Base-by-base conservation (phyloP, 2,329 filamentous ascomycete genomes). In the Remersonia thermophila region DNA sequence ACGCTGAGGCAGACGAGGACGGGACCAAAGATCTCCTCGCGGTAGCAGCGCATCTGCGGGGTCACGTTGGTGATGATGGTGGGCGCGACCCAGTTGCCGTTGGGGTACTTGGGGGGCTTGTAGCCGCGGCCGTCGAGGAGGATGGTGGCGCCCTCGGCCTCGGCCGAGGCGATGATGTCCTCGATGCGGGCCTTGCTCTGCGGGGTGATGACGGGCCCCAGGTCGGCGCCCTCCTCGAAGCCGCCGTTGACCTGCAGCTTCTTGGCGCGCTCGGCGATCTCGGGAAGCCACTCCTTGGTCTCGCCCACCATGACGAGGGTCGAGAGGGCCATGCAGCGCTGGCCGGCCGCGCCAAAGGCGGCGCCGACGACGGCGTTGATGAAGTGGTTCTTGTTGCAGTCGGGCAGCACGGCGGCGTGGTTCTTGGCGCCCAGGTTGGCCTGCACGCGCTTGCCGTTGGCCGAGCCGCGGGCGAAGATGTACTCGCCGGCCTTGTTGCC, bases 351-450 rank as follows among this genome's bases (percentile, higher is more conserved):
- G 46, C 83, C 83, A 48, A 91, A 91, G 15, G 84, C 83, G 25
- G 84, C 83, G 46, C 83, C 84, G 4, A 83, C 73, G 46, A 91
- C 83, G 30, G 81, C 80, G 62, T 89, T 91, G 51, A 91, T 64
- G 47, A 85, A 83, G 51, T 87, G 81, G 66, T 91, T 87, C 72
- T 86, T 89, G 67, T 91, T 87, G 66, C 78, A 82, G 65, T 91
- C 83, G 13, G 83, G 83, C 42, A 89, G 71, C 20, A 91, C 77
- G 36, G 81, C 80, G 18, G 83, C 83, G 58, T 91, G 83, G 68
- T 91, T 91, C 72, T 91, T 91, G 47, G 83, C 83, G 28, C 83
- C 84, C 43, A 91, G 63, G 62, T 91, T 91, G 56, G 83, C 83
- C 63, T 91, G 84, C 23, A 87, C 82, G 51, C 83, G 80, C 71